These are phyloP conservation scores for Clitoria ternatea DNA, from an alignment of 306 rosid species.

Conservation along the genomic window DNA sequence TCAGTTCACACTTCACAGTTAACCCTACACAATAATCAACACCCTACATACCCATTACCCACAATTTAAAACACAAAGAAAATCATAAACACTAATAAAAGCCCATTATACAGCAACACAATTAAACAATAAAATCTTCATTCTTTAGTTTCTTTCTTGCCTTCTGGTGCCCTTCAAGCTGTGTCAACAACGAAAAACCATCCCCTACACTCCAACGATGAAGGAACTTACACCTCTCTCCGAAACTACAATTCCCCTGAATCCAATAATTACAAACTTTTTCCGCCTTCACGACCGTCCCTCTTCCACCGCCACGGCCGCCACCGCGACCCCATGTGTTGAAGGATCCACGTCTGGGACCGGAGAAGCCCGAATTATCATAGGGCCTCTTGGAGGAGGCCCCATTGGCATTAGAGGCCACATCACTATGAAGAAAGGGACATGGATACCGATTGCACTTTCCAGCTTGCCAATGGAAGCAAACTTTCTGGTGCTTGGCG, in stretches of 20 bases:
- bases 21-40: neutral
- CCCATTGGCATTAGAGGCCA: conserved; percentile 50
- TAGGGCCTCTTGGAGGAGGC: conserved; percentile 57
- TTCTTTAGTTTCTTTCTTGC: conserved; percentile 32
- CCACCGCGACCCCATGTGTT: conserved; percentile 55
- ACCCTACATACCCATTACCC: no score
- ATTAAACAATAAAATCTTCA: neutral
- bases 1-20: neutral
- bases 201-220: conserved; percentile 93
- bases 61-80: neutral
- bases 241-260: conserved; percentile 71
- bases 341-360: conserved; percentile 48
- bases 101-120: neutral
- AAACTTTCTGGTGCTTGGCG: conserved; percentile 60
- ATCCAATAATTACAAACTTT: conserved; percentile 70
- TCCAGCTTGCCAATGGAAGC: conserved; percentile 96
- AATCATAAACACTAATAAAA: neutral
- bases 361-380: conserved; percentile 47
- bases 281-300: conserved; percentile 57
- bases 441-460: conserved; percentile 82
- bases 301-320: conserved; percentile 38
- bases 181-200: conserved; percentile 63
- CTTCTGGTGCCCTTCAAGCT: conserved; percentile 92
- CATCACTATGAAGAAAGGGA: conserved; percentile 63
- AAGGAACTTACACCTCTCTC: conserved; percentile 74